Conservation (phyloP, 176 grass and related monocot genomes). For the Oryza officinalis region DNA sequence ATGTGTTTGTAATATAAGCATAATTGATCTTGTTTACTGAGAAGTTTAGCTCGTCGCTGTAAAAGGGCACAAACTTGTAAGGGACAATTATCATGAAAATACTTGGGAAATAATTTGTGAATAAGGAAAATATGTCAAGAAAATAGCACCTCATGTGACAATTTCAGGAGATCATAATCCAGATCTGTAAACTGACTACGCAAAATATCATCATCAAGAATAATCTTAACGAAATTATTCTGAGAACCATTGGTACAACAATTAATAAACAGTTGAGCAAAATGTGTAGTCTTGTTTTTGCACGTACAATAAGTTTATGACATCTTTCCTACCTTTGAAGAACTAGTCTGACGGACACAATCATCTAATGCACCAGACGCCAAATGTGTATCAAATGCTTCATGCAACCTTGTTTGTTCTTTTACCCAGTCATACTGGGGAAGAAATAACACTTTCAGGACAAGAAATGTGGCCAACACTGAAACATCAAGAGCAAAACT, state of each 20-base stretch:
- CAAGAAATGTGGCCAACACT: too few species aligned
- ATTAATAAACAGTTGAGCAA: not conserved
- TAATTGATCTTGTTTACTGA: not conserved
- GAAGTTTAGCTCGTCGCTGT: slow-evolving; percentile 29
- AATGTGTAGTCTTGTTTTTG: not conserved
- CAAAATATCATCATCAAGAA: not conserved
- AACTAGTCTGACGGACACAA: too few species aligned
- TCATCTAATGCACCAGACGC: too few species aligned
- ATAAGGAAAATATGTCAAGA: not conserved
- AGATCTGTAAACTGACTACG: slow-evolving; percentile 10
- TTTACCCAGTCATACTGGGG: too few species aligned
- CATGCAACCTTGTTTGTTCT: too few species aligned
- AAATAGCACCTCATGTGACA: slow-evolving; percentile 15
- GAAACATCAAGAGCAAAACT: too few species aligned
- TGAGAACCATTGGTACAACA: not conserved
- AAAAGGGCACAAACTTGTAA: not conserved
- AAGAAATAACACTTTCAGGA: too few species aligned
- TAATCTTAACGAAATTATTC: not conserved
- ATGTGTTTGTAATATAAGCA: not conserved
- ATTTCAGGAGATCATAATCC: slow-evolving; percentile 14
- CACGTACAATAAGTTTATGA: too few species aligned
- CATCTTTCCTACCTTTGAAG: too few species aligned
- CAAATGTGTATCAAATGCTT: too few species aligned
- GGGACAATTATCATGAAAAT: slow-evolving; percentile 4
- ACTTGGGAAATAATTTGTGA: not conserved